Conservation (phyloP, 257 asterid genomes). For the Forsythia viridissima region DNA sequence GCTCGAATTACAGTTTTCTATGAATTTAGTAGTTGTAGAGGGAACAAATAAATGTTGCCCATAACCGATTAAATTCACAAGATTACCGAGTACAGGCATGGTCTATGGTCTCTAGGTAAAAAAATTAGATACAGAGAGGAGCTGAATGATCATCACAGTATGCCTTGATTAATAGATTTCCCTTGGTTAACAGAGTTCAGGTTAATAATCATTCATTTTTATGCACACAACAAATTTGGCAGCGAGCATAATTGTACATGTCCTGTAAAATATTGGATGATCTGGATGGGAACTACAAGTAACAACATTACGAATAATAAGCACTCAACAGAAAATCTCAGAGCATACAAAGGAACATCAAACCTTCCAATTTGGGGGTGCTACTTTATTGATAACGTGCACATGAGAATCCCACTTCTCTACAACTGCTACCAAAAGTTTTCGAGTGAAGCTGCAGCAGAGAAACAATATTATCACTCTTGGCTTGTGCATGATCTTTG, state of each 20-base stretch:
- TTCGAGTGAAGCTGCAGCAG: conserved; percentile 76
- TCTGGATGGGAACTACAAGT: background rate
- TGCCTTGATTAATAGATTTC: too few relatives aligned
- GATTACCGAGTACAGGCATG: too few relatives aligned
- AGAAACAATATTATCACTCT: conserved; percentile 18
- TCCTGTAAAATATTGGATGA: background rate
- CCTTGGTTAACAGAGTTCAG: too few relatives aligned
- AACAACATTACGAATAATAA: background rate
- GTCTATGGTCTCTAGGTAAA: too few relatives aligned
- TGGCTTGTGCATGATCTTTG: conserved; percentile 1
- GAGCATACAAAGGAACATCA: conserved; percentile 23
- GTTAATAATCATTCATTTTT: too few relatives aligned
- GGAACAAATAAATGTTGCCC: background rate
- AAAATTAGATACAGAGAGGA: background rate
- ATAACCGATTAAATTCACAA: background rate
- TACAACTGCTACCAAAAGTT: conserved; percentile 82
- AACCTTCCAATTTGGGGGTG: conserved; percentile 88
- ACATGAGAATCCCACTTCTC: conserved; percentile 85
- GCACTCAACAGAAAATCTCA: background rate
- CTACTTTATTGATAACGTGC: conserved; percentile 67
- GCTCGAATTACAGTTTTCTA: background rate
- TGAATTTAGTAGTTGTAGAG: background rate
- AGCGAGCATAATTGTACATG: background rate
- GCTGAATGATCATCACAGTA: too few relatives aligned
- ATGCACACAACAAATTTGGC: background rate